Evolutionary conservation across 257 asterid species (phyloP).

Genomic region (Linderniella brevidens): DNA sequence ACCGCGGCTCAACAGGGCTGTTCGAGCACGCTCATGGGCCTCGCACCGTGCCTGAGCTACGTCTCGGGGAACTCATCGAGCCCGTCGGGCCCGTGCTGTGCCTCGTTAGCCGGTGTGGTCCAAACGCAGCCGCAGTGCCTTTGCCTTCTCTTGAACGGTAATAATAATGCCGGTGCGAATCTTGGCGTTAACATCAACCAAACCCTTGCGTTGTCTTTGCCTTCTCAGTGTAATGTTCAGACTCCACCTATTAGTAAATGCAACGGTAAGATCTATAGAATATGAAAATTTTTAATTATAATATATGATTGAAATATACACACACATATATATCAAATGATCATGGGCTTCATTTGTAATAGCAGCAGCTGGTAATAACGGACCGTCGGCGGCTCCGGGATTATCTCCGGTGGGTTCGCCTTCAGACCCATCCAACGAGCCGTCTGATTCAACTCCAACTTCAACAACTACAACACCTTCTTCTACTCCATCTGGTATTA

Average conservation of each 20-base stretch:
- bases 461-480: too few species aligned
- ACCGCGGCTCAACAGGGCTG: constrained; percentile 34
- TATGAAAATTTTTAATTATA: too few species aligned
- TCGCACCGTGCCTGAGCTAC: constrained; percentile 37
- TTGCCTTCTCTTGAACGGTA: constrained; percentile 31
- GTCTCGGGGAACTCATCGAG: constrained; percentile 28
- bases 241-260: constrained; percentile 34
- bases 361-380: too few species aligned
- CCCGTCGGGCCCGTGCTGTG: constrained; percentile 36
- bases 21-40: constrained; percentile 26
- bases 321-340: too few species aligned
- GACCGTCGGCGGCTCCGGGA: too few species aligned
- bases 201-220: constrained; percentile 36
- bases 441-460: too few species aligned
- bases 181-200: constrained; percentile 30
- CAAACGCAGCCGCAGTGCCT: constrained; percentile 35
- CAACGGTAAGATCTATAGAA: constrained; percentile 13
- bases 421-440: too few species aligned
- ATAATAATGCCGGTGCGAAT: constrained; percentile 19
- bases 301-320: too few species aligned
- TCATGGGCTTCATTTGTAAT: too few species aligned
- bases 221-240: constrained; percentile 33
- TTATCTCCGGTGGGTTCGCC: too few species aligned
- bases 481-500: too few species aligned
- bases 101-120: constrained; percentile 25